phyloP scores from a whole-genome alignment of 1,284 basidiomycete species.

The Schizophyllum commune region DNA sequence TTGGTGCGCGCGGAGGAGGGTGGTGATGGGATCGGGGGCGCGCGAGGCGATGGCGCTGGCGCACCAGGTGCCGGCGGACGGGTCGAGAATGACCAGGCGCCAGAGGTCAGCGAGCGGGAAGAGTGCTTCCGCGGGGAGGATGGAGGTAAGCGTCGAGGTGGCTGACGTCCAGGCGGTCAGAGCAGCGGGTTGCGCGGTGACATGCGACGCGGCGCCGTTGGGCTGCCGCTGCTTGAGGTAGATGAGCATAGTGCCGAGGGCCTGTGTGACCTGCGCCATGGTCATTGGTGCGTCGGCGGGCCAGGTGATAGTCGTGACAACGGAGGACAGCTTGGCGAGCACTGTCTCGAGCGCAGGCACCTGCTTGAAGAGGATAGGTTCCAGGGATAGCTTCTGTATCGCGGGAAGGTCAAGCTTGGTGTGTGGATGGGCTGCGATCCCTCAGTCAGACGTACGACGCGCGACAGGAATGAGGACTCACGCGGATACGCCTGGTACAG shows the following conservation, averaged over 20 bases:
- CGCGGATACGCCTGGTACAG: slow-evolving; percentile 72
- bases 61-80: slow-evolving; percentile 44
- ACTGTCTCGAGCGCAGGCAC: slow-evolving; percentile 64
- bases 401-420: slow-evolving; percentile 51
- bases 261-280: slow-evolving; percentile 36
- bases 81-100: slow-evolving; percentile 70
- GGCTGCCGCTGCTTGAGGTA: slow-evolving; percentile 52
- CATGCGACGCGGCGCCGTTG: slow-evolving; percentile 20
- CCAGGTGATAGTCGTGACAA: slow-evolving; percentile 41
- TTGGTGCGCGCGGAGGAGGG: slow-evolving; percentile 24
- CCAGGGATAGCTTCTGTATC: slow-evolving; percentile 56
- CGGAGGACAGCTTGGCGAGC: slow-evolving; percentile 53
- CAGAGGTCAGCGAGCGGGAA: slow-evolving; percentile 84
- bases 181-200: slow-evolving; percentile 16
- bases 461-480: slow-evolving; percentile 30
- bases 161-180: slow-evolving; percentile 40
- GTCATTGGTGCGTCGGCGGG: slow-evolving; percentile 13
- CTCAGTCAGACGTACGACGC: background rate
- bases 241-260: slow-evolving; percentile 46
- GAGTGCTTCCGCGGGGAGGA: slow-evolving; percentile 50
- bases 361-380: slow-evolving; percentile 72
- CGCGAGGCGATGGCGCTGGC: slow-evolving; percentile 24
- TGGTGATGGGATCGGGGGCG: slow-evolving; percentile 29
- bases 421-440: slow-evolving; percentile 68
- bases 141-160: slow-evolving; percentile 36